These are phyloP conservation scores for Boletellus ananas DNA, from an alignment of 768 basidiomycete species.

Conservation along the genomic window DNA sequence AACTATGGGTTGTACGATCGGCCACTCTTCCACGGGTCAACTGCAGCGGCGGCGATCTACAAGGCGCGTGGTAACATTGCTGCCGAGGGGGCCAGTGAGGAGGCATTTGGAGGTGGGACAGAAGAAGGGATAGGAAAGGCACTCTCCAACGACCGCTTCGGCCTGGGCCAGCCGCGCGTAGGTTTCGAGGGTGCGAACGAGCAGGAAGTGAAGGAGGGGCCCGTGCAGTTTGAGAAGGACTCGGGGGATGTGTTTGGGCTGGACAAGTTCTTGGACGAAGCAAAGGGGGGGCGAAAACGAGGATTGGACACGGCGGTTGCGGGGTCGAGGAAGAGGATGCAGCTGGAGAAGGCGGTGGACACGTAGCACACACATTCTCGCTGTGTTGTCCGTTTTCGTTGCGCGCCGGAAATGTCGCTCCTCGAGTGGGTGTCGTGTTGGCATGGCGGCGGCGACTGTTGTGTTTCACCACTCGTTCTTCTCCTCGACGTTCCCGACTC, in stretches of 20 bases:
- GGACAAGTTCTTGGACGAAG: slow-evolving; percentile 95
- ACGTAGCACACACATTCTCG: slow-evolving; percentile 23
- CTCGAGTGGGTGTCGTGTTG: slow-evolving; percentile 7
- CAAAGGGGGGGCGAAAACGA: slow-evolving; percentile 91
- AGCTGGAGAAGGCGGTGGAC: slow-evolving; percentile 59
- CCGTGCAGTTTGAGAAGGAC: slow-evolving; percentile 99
- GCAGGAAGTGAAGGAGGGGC: slow-evolving; percentile 84
- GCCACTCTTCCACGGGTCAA: slow-evolving; percentile 93
- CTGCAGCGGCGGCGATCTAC: slow-evolving; percentile 99
- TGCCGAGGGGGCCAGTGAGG: slow-evolving; percentile 71
- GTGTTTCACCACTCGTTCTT: not conserved
- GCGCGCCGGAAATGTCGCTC: too few species aligned
- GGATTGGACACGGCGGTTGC: slow-evolving; percentile 75
- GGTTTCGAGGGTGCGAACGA: slow-evolving; percentile 91
- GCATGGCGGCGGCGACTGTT: slow-evolving; percentile 11
- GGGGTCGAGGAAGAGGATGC: slow-evolving; percentile 65
- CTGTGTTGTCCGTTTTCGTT: not conserved
- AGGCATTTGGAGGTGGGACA: slow-evolving; percentile 90
- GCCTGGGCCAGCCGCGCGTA: slow-evolving; percentile 74
- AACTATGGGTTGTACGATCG: slow-evolving; percentile 93
- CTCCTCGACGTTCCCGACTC: not conserved
- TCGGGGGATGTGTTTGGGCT: slow-evolving; percentile 95
- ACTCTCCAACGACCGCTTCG: slow-evolving; percentile 91
- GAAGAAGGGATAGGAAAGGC: slow-evolving; percentile 92
- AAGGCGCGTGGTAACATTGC: slow-evolving; percentile 86